Conservation (phyloP, 768 basidiomycete species). For the Amyloporia xantha region DNA sequence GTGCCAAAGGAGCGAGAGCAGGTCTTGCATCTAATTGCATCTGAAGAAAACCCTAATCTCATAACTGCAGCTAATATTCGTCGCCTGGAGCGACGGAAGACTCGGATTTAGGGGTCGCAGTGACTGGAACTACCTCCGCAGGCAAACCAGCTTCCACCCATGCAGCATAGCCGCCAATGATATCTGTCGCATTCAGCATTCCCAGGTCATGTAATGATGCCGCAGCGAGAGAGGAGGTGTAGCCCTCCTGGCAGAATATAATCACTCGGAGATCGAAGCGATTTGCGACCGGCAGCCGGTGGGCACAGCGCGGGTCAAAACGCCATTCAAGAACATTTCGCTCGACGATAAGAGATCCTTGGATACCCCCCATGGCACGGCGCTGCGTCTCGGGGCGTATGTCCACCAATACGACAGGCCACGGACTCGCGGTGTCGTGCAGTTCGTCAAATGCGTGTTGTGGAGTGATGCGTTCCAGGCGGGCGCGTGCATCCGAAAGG, state of each 20-base stretch:
- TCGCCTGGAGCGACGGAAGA: neutral
- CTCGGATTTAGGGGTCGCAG: neutral
- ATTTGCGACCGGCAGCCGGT: constrained; percentile 59
- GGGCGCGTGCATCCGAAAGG: constrained; percentile 51
- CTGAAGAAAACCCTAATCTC: too few species aligned
- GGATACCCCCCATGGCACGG: constrained; percentile 48
- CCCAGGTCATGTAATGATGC: constrained; percentile 63
- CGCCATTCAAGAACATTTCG: constrained; percentile 76
- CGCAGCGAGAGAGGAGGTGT: constrained; percentile 68
- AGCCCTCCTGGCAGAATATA: constrained; percentile 69
- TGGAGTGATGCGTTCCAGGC: constrained; percentile 58
- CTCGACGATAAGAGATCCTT: constrained; percentile 67
- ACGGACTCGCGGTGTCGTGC: constrained; percentile 35
- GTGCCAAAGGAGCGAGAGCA: too few species aligned
- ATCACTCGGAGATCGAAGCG: constrained; percentile 72
- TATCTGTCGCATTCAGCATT: constrained; percentile 67
- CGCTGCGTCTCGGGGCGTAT: constrained; percentile 65
- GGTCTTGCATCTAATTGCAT: too few species aligned
- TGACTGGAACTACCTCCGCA: constrained; percentile 9
- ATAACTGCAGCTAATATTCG: too few species aligned
- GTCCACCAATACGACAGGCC: constrained; percentile 71
- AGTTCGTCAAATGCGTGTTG: constrained; percentile 56
- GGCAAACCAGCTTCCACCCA: constrained; percentile 68
- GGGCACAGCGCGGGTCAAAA: constrained; percentile 58
- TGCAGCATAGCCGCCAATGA: constrained; percentile 66